Evolutionary conservation across 2,329 filamentous ascomycete species (phyloP), one percentile per base, ranked within the genome.

Genomic region (Fusarium bulbicola): DNA sequence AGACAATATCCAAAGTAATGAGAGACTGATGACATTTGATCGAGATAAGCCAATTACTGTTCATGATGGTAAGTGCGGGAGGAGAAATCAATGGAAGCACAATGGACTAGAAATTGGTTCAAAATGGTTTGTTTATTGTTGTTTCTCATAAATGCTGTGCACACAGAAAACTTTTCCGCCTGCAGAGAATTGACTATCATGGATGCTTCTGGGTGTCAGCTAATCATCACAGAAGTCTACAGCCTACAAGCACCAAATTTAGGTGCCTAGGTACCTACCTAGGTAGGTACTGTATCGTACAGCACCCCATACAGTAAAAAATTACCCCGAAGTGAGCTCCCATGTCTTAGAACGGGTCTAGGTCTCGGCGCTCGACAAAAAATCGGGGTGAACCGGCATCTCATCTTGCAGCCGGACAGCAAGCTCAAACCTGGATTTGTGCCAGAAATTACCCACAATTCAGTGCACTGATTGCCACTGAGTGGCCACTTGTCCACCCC

Each of bases 321-420:
- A 24, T 36, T 34, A 53, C 52, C 46, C 53, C 40, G 65, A 57
- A 53, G 46, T 28, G 24, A 60, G 59, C 45, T 70, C 68, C 64
- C 63, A 68, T 68, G 63, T 50, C 57, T 68, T 54, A 73, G 65
- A 68, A 77, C 68, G 70, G 76, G 76, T 74, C 74, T 70, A 74
- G 76, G 76, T 76, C 74, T 75, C 78, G 78, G 78, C 75, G 77
- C 70, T 74, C 78, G 76, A 75, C 72, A 73, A 78, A 78, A 74
- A 73, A 73, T 81, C 80, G 80, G 80, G 77, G 76, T 75, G 80
- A 81, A 81, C 79, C 80, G 80, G 79, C 73, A 79, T 76, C 74
- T 78, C 73, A 76, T 77, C 76, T 77, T 63, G 76, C 76, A 77
- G 76, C 74, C 73, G 70, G 75, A 62, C 68, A 74, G 63, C 72